These are phyloP conservation scores for Lecanoromycetidae sp. DNA, from an alignment of 2,329 filamentous ascomycete genomes.

Conservation along the genomic window DNA sequence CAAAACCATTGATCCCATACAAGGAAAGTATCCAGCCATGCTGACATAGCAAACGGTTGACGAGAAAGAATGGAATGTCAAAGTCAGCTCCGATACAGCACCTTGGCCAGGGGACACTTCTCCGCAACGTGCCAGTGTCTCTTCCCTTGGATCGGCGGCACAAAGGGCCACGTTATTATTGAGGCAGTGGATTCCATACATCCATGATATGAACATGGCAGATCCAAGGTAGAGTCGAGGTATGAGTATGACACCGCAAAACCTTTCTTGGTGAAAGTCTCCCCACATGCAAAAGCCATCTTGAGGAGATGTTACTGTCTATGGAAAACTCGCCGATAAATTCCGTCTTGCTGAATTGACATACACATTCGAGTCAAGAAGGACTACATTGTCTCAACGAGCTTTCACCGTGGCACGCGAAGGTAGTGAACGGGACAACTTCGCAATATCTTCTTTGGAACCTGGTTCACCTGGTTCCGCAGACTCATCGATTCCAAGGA, in stretches of 20 bases:
- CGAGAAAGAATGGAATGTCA: conserved; percentile 7
- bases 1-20: background rate
- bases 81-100: background rate
- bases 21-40: background rate
- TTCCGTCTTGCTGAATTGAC: conserved; percentile 3
- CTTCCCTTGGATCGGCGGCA: conserved; percentile 15
- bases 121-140: conserved; percentile 17
- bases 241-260: background rate
- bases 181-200: background rate
- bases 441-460: background rate
- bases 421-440: background rate
- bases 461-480: background rate
- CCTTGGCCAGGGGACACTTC: conserved; percentile 12
- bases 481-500: background rate
- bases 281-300: background rate
- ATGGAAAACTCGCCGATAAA: background rate
- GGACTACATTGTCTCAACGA: background rate
- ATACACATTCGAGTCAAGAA: background rate
- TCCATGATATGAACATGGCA: background rate
- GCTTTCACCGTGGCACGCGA: background rate
- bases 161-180: conserved; percentile 15
- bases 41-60: background rate
- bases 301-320: background rate
- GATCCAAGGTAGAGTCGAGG: background rate
- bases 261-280: background rate